Base-by-base conservation (phyloP, 371 early-diverging fungal species). In the Mucor indicus region DNA sequence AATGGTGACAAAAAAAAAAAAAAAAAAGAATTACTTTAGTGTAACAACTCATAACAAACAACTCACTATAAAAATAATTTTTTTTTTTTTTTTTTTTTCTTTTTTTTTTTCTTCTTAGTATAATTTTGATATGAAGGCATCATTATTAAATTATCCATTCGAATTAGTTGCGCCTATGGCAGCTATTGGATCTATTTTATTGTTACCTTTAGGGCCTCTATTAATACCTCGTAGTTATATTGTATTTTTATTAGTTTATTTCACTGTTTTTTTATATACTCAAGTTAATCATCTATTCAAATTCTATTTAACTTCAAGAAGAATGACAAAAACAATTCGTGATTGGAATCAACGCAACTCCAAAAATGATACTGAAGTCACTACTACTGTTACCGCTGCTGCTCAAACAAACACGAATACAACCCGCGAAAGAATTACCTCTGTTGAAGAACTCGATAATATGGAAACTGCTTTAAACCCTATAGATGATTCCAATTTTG, bases 251-350 rank as follows among this genome's bases (percentile, higher is more conserved):
- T 56, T 77, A 24, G 35, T 66, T 38, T 81, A 75, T 48, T 81
- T 79, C 49, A 62, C 67, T 10, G 48, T 65, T 25, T 79, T 74
- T 45, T 50, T 79, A 17, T 79, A 72, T 37, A 67, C 77, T 16
- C 75, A 77, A 48, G 61, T 72, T 22, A 77, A 74, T 46, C 81
- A 79, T 55, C 50, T 79, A 17, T 73, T 77, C 61, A 77, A 77
- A 54, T 79, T 75, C 23, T 76, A 67, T 51, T 43, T 71, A 25
- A 76, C 72, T 7, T 64, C 68, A 16, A 49, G 45, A 4, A 52
- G 57, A 31, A 73, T 81, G 50, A 73, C 50, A 37, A 62, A 53
- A 10, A 73, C 62, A 2, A 70, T 79, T 50, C 59, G 68, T 31
- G 48, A 64, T 23, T 80, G 77, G 79, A 27, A 75, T 44, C 60